A percentile compares a stretch with the other conserved stretches of the same genome.
Conservation (phyloP, 139 green algal genomes). For the Dunaliella sp. region DNA sequence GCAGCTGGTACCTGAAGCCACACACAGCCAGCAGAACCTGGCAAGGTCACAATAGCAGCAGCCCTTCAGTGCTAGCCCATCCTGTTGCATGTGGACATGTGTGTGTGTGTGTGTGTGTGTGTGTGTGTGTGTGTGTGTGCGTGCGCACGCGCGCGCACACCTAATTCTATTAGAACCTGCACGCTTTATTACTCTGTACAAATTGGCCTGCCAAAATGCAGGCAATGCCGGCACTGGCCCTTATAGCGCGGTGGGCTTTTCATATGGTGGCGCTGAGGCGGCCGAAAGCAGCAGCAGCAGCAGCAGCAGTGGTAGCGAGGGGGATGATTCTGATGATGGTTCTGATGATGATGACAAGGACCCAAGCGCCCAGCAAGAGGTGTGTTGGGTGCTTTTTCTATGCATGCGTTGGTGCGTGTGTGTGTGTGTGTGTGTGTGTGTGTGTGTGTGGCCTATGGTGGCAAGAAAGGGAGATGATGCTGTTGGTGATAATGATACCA, state of each 20-base stretch:
- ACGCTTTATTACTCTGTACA: too few relatives aligned
- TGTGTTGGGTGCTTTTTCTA: background rate
- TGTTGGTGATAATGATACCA: too few relatives aligned
- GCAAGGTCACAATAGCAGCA: too few relatives aligned
- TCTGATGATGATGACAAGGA: background rate
- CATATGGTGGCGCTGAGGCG: slow-evolving; percentile 39
- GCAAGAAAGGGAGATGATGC: too few relatives aligned
- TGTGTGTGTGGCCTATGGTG: background rate
- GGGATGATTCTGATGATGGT: background rate
- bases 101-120: background rate
- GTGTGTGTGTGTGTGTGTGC: background rate
- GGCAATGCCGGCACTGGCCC: slow-evolving; percentile 44
- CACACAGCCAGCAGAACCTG: too few relatives aligned
- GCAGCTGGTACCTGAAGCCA: background rate
- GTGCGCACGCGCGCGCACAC: background rate
- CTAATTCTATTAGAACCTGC: too few relatives aligned
- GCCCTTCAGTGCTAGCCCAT: too few relatives aligned
- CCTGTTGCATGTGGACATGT: background rate
- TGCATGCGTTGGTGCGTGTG: background rate
- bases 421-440: background rate
- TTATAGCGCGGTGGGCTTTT: slow-evolving; percentile 65
- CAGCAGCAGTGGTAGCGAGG: slow-evolving; percentile 2
- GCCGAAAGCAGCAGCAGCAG: background rate
- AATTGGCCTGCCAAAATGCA: too few relatives aligned
- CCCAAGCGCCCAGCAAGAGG: background rate